phyloP scores from a whole-genome alignment of 139 green algal genomes.

The Axilococcus clingmanii region DNA sequence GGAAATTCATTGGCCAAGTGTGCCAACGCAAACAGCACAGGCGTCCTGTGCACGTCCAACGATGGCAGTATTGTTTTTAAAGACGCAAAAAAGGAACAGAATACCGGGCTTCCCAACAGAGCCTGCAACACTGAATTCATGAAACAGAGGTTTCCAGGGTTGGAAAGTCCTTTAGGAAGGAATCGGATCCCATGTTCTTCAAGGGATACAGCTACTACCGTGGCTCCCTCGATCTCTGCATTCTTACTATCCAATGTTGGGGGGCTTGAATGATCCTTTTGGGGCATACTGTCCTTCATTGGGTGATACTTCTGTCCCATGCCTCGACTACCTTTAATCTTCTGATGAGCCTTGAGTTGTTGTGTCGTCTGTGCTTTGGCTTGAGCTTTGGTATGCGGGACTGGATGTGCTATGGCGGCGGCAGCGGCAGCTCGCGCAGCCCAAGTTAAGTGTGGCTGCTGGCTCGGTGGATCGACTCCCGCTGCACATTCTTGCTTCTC shows the following conservation, averaged over 20 bases:
- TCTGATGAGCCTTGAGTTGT: no score
- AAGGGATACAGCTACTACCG: background rate
- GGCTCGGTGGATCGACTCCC: no score
- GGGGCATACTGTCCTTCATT: background rate
- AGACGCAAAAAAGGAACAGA: conserved; percentile 44
- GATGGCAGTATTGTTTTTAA: conserved; percentile 28
- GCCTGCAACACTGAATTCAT: conserved; percentile 66
- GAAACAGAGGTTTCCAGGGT: conserved; percentile 79
- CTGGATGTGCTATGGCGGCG: no score
- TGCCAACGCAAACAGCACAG: conserved; percentile 45
- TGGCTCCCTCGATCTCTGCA: background rate
- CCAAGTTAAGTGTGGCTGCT: no score
- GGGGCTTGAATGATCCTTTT: background rate
- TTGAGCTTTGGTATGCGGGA: no score
- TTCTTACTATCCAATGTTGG: background rate
- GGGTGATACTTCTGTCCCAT: no score
- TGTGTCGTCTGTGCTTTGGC: no score
- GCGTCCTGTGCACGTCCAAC: conserved; percentile 25
- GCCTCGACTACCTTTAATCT: no score
- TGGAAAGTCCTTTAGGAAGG: conserved; percentile 53
- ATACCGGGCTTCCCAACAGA: conserved; percentile 50
- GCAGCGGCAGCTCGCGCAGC: no score
- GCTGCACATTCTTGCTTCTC: no score
- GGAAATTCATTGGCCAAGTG: conserved; percentile 45
- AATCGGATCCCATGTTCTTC: background rate